These are phyloP conservation scores for Borovskyia barvae DNA, from an alignment of 208 protist species.

Conservation along the genomic window DNA sequence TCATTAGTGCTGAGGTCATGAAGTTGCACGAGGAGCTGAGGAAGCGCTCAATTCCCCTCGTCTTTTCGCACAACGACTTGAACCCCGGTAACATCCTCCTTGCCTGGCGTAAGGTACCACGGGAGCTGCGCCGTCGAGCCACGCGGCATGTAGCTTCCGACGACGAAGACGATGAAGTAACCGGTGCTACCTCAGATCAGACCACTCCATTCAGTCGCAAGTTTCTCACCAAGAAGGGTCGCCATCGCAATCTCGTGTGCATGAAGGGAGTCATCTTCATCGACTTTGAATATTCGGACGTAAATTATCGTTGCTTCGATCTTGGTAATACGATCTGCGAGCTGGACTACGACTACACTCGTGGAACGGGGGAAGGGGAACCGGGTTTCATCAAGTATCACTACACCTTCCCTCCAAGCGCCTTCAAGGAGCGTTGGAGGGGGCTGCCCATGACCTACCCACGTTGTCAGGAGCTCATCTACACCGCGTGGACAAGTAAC, in stretches of 20 bases:
- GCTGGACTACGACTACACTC: constrained; percentile 84
- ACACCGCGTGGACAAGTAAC: constrained; percentile 45
- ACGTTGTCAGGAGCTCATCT: constrained; percentile 69
- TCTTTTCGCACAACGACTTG: constrained; percentile 85
- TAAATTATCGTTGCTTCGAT: constrained; percentile 83
- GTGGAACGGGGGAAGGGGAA: constrained; percentile 56
- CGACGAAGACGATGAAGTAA: constrained; percentile 50
- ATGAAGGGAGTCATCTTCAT: constrained; percentile 74
- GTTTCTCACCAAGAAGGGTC: constrained; percentile 62
- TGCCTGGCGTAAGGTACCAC: constrained; percentile 50
- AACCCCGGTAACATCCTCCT: constrained; percentile 84
- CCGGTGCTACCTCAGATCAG: constrained; percentile 39
- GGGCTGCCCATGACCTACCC: constrained; percentile 64
- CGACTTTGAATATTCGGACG: constrained; percentile 87
- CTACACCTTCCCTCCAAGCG: constrained; percentile 47
- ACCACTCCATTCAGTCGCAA: constrained; percentile 51
- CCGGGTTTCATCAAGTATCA: constrained; percentile 84
- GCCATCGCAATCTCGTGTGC: constrained; percentile 71
- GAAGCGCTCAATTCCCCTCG: constrained; percentile 43
- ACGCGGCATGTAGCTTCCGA: constrained; percentile 3
- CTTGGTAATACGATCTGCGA: constrained; percentile 86
- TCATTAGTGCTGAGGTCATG: constrained; percentile 51
- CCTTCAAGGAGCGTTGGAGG: constrained; percentile 46
- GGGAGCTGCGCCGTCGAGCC: constrained; percentile 17
- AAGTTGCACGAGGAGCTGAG: constrained; percentile 44